Percentiles rank a stretch among this genome's conserved stretches.
These are phyloP conservation scores for Malus sylvestris DNA, from an alignment of 306 rosid species.

Conservation along the genomic window DNA sequence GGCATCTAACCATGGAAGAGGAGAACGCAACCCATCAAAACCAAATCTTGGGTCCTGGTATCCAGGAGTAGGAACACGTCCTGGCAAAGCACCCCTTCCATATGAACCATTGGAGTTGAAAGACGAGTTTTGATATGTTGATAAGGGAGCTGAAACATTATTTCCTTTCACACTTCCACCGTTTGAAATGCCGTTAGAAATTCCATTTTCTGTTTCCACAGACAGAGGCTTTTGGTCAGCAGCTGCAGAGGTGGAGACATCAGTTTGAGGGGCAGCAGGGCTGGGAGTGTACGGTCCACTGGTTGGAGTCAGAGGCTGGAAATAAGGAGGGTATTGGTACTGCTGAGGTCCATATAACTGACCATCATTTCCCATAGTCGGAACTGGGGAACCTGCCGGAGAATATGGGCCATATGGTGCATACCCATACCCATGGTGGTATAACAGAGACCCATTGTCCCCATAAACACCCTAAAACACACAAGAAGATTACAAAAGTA, in stretches of 20 bases:
- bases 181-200: slow-evolving; percentile 46
- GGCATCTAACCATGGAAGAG: slow-evolving; percentile 62
- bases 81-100: slow-evolving; percentile 45
- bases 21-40: slow-evolving; percentile 54
- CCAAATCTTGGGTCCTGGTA: slow-evolving; percentile 82
- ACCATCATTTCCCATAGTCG: slow-evolving; percentile 92
- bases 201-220: slow-evolving; percentile 56
- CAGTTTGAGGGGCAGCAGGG: slow-evolving; percentile 53
- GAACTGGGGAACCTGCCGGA: slow-evolving; percentile 89
- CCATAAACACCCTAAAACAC: slow-evolving; percentile 71
- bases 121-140: slow-evolving; percentile 29
- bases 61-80: slow-evolving; percentile 59
- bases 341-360: slow-evolving; percentile 93
- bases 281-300: slow-evolving; percentile 53
- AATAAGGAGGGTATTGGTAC: slow-evolving; percentile 91
- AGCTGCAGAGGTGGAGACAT: slow-evolving; percentile 54
- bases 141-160: slow-evolving; percentile 31
- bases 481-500: neutral
- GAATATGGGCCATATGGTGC: slow-evolving; percentile 82
- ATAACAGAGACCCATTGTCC: slow-evolving; percentile 77
- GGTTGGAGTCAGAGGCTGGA: slow-evolving; percentile 75
- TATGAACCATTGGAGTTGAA: slow-evolving; percentile 39
- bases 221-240: slow-evolving; percentile 68
- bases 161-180: slow-evolving; percentile 51
- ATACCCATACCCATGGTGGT: slow-evolving; percentile 87